Evolutionary conservation across 1,139 yeast species (phyloP), one percentile per base, ranked within the genome.

Genomic region (Blastobotrys apis): DNA sequence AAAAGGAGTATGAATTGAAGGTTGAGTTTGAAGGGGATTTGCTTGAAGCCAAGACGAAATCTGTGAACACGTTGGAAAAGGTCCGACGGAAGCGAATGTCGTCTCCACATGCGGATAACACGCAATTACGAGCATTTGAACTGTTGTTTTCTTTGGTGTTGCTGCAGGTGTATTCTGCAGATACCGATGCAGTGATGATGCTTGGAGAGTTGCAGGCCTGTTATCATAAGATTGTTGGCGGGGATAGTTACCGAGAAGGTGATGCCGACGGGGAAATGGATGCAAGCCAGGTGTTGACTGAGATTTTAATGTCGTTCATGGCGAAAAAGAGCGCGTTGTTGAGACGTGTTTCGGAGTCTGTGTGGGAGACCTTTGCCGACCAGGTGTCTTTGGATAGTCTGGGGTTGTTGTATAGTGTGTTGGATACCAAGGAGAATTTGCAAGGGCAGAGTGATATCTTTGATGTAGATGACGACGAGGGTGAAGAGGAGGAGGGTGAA

Each of bases 371-470:
- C 29, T 73, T 80, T 50, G 64, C 78, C n/a, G 63, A 63, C 16
- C 67, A 72, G 31, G 63, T 80, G 23, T 73, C 72, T 10, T 67
- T 62, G 20, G 71, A 68, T 13, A 78, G 86, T 48, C 65, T 88
- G 41, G 69, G 72, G 35, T 66, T 81, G 29, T 63, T 90, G 45
- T 76, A 75, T 49, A 86, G 84, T 53, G 82, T 88, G 17, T 70
- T 92, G 49, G 67, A 68, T 10, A 77, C 94, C 0, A 80, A 78
- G 58, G 98, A 92, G 62, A 86, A 84, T 59, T 78, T 81, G 52
- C 81, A 81, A 52, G 97, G 97, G 1, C 95, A 86, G 62, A 75
- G 75, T 31, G 76, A 75, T 37, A 64, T 92, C 56, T 92, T 90
- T 62, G 88, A 84, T 46, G 78, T 75, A 10, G 84, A 71, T 4